Conservation (phyloP, 352 stramenopile genomes). For the Globisporangium ultimum region DNA sequence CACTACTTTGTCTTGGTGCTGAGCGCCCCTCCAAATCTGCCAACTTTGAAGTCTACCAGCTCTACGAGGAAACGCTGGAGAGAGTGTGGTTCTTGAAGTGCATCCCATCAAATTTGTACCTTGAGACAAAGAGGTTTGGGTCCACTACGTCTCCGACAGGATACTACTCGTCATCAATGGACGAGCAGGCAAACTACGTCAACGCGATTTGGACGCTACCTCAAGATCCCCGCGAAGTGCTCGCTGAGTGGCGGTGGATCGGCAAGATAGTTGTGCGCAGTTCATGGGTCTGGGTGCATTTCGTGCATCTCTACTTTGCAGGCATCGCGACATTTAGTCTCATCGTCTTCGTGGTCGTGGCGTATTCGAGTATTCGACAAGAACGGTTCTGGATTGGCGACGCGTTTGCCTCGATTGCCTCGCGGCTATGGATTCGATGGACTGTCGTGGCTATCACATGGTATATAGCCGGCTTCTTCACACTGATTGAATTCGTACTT, state of each 20-base stretch:
- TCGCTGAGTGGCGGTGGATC: conserved; percentile 1
- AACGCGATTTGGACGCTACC: conserved; percentile 12
- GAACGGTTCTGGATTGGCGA: conserved; percentile 37
- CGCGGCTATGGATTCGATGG: conserved; percentile 14
- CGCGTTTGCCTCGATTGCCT: conserved; percentile 28
- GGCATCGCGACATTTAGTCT: conserved; percentile 21
- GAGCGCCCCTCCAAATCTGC: conserved; percentile 24
- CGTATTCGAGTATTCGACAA: conserved; percentile 21
- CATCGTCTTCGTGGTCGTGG: conserved; percentile 22
- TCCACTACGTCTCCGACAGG: conserved; percentile 22
- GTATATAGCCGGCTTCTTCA: conserved; percentile 29
- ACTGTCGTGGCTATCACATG: conserved; percentile 22
- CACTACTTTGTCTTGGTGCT: conserved; percentile 23
- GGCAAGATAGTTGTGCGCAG: not conserved
- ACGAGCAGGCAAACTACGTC: conserved; percentile 17
- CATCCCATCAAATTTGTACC: conserved; percentile 13
- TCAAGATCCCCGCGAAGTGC: not conserved
- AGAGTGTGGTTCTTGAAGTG: conserved; percentile 21
- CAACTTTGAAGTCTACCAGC: conserved; percentile 23
- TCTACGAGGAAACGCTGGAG: conserved; percentile 13
- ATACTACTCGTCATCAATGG: conserved; percentile 17
- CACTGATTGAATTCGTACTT: conserved; percentile 27
- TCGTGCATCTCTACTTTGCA: conserved; percentile 31
- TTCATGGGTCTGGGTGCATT: conserved; percentile 36
- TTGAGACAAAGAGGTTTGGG: conserved; percentile 18